A percentile compares a stretch with the other conserved stretches of the same genome.
These are phyloP conservation scores for Ganoderma boninense DNA, from an alignment of 1,284 basidiomycete genomes.

Conservation along the genomic window DNA sequence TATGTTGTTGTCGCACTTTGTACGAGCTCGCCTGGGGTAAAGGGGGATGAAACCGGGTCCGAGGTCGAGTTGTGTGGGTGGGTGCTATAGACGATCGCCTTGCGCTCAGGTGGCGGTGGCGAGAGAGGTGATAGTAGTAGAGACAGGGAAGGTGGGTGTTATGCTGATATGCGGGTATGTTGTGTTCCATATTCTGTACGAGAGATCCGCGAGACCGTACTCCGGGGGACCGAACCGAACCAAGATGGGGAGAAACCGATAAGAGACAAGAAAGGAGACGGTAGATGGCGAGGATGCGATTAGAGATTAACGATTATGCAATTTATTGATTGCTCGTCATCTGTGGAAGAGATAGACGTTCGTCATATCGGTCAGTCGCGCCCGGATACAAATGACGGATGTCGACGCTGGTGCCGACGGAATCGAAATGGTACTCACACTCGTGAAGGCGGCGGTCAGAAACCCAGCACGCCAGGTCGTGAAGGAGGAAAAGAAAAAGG, in stretches of 20 bases:
- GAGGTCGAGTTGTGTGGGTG: background rate
- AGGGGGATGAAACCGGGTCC: background rate
- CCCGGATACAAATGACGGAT: no score
- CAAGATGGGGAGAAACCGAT: slow-evolving; percentile 4
- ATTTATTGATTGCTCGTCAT: slow-evolving; percentile 25
- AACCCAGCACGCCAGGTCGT: slow-evolving; percentile 23
- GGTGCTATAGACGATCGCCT: slow-evolving; percentile 1
- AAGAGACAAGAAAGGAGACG: background rate
- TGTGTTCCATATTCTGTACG: slow-evolving; percentile 5
- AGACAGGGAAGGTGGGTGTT: slow-evolving; percentile 19
- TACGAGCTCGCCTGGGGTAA: background rate
- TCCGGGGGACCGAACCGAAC: background rate
- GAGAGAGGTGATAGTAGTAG: background rate
- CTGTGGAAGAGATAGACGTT: slow-evolving; percentile 7
- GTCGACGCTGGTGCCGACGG: background rate
- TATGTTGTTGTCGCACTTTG: slow-evolving; percentile 5
- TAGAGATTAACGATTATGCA: slow-evolving; percentile 32
- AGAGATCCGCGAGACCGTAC: background rate
- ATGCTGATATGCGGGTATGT: background rate
- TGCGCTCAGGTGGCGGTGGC: no score
- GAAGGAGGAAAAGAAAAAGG: slow-evolving; percentile 4
- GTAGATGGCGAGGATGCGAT: slow-evolving; percentile 7
- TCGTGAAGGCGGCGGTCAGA: slow-evolving; percentile 26
- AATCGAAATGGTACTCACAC: slow-evolving; percentile 19
- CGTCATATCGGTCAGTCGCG: background rate